Base-by-base conservation (phyloP, 345 rosid species). In the Lepidium aucheri region DNA sequence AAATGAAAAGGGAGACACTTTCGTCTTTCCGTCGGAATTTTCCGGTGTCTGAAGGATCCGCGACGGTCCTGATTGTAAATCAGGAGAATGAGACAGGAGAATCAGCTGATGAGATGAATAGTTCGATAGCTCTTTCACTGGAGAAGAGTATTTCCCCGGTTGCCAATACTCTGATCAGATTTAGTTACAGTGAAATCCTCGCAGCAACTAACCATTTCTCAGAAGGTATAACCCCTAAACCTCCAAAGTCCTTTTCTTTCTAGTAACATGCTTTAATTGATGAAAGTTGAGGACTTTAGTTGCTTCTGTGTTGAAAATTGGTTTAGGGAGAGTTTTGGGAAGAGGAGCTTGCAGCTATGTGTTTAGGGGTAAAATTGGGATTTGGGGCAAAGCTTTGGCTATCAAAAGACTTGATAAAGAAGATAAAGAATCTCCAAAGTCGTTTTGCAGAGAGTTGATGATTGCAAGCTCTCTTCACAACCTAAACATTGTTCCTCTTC, bases 311-410 rank as follows among this genome's bases (percentile, higher is more conserved):
- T 28, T 72, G 60, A 15, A 15, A 26, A 35, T 46, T 50, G 15
- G 35, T 60, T 72, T 67, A 93, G 98, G 89, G n/a, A 88, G 90
- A 70, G 89, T 93, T 55, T 74, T 93, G 83, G 98, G 98, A 51
- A 86, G 94, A 80, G 98, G 98, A 71, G 97, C 97, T 49, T 73
- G 81, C 76, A 93, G 98, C 85, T 88, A 74, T 80, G 97, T 93
- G 22, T 93, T 82, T 71, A 85, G 90, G 50, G 98, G 96, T 15
- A 85, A 78, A 86, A 79, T 90, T 60, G 97, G 97, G 63, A 11
- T 92, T 35, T 76, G 87, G 84, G 76, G 87, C 69, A 84, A 84
- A 58, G 63, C 77, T 1, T 84, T 93, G 61, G 96, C 98, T 32
- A 81, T 93, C 40, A 93, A 93, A 82, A 86, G 77, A 67, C 69